Base-by-base conservation (phyloP, 2,329 filamentous ascomycete genomes). In the Aspergillus pseudoglaucus region DNA sequence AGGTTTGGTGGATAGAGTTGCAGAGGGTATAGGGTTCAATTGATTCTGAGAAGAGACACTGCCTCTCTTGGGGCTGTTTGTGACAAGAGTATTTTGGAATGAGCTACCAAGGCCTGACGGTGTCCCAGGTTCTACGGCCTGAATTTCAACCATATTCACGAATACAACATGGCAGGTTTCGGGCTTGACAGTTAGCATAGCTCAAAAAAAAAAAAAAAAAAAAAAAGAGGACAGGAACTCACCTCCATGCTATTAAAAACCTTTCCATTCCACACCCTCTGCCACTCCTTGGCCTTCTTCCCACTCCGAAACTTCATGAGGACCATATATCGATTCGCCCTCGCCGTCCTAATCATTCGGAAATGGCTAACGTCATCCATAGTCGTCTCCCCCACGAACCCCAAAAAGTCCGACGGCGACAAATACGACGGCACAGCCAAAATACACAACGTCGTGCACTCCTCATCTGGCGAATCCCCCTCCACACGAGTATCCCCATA, bases 91-190 rank as follows among this genome's bases (percentile, higher is more conserved):
- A 58, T 86, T 82, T 56, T 83, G 79, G 49, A 30, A 30, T 30
- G 68, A 56, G 52, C 57, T 60, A 47, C 58, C 57, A 50, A 61
- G 54, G 37, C 57, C 53, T 18, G 55, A 51, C 6, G 55, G 53
- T 4, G 55, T 45, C 65, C 57, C 62, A 61, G 55, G 65, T 73
- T 63, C 72, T 15, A 85, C 80, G 12, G 80, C 82, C 62, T 90
- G 82, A 56, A 96, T 90, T 33, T 87, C 88, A 57, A 97, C 93
- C 2, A 87, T 90, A 65, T 89, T 93, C 67, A 98, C 86, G 65
- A 95, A 95, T 4, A 95, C 88, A 40, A 95, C 89, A 71, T 95
- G 90, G 65, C 91, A 97, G 43, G 90, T 89, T 71, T 97, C 90
- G 35, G 90, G 87, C 87, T 88, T 58, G 35, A 55, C 15, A 35